Evolutionary conservation across 164 flowering plant species (phyloP).

Genomic region (Chimonanthus salicifolius): DNA sequence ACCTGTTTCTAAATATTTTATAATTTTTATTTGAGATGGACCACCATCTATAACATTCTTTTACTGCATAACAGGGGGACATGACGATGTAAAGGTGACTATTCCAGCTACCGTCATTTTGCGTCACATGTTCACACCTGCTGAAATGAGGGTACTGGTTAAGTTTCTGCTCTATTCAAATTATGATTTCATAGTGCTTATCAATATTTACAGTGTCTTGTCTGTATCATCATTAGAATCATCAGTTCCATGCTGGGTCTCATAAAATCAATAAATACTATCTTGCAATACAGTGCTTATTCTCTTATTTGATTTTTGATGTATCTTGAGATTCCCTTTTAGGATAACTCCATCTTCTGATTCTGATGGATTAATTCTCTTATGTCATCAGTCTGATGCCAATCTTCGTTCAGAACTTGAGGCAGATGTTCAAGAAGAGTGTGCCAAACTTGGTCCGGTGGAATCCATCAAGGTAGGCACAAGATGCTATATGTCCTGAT

Average conservation of each 20-base stretch:
- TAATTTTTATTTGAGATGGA: not conserved
- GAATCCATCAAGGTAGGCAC: slow-evolving; percentile 67
- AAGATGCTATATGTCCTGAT: not conserved
- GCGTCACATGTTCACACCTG: slow-evolving; percentile 75
- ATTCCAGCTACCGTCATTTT: slow-evolving; percentile 86
- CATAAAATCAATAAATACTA: too few species aligned
- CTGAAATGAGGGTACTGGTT: slow-evolving; percentile 75
- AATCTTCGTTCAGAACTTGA: slow-evolving; percentile 60
- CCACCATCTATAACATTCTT: not conserved
- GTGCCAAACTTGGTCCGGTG: slow-evolving; percentile 76
- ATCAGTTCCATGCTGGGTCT: not conserved
- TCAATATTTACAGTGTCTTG: not conserved
- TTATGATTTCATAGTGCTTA: not conserved
- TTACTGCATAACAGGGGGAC: slow-evolving; percentile 63
- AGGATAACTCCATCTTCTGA: not conserved
- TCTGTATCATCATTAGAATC: not conserved
- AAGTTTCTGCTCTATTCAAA: not conserved
- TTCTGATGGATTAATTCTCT: not conserved
- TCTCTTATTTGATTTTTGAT: not conserved
- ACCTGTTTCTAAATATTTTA: not conserved
- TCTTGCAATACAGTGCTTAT: not conserved
- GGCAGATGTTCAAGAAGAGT: slow-evolving; percentile 78
- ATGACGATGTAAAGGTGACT: slow-evolving; percentile 74
- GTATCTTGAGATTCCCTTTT: not conserved
- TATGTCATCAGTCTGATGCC: slow-evolving; percentile 61